A percentile compares a stretch with the other conserved stretches of the same genome.
phyloP scores from a whole-genome alignment of 73 alveolate genomes.

The Durusdinium trenchii region DNA sequence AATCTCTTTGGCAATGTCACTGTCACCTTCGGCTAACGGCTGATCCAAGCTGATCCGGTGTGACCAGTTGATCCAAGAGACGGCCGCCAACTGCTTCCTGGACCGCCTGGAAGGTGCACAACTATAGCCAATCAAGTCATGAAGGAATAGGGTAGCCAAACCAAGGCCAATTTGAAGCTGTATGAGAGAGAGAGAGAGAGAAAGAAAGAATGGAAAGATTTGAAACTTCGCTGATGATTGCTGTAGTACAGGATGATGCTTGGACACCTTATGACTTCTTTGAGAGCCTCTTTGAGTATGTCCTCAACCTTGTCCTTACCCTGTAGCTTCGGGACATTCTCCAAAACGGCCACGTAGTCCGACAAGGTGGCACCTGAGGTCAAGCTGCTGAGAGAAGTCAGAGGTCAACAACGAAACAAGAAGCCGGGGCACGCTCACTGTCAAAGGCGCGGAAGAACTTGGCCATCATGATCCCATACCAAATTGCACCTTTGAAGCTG shows the following conservation, averaged over 20 bases:
- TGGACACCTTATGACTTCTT: not conserved
- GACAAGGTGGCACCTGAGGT: slow-evolving; percentile 64
- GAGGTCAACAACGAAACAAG: not conserved
- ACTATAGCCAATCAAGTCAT: not conserved
- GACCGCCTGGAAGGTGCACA: slow-evolving; percentile 24
- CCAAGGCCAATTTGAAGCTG: not conserved
- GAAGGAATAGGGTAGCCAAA: not conserved
- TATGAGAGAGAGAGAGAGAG: no score
- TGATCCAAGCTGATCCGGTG: not conserved
- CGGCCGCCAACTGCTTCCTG: slow-evolving; percentile 46
- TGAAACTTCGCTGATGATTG: no score
- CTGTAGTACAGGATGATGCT: no score
- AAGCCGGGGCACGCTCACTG: slow-evolving; percentile 65
- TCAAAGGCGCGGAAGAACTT: slow-evolving; percentile 42
- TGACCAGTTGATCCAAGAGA: not conserved
- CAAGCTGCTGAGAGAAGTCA: not conserved
- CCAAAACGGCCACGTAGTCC: slow-evolving; percentile 86
- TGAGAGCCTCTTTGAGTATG: slow-evolving; percentile 39
- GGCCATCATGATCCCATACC: slow-evolving; percentile 88
- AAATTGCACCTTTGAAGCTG: slow-evolving; percentile 41
- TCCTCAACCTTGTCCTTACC: slow-evolving; percentile 63
- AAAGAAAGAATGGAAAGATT: no score
- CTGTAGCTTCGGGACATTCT: slow-evolving; percentile 41
- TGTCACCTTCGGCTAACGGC: not conserved
- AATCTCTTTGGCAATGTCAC: slow-evolving; percentile 59